These are phyloP conservation scores for Naganishia liquefaciens DNA, from an alignment of 1,284 basidiomycete species.

Conservation along the genomic window DNA sequence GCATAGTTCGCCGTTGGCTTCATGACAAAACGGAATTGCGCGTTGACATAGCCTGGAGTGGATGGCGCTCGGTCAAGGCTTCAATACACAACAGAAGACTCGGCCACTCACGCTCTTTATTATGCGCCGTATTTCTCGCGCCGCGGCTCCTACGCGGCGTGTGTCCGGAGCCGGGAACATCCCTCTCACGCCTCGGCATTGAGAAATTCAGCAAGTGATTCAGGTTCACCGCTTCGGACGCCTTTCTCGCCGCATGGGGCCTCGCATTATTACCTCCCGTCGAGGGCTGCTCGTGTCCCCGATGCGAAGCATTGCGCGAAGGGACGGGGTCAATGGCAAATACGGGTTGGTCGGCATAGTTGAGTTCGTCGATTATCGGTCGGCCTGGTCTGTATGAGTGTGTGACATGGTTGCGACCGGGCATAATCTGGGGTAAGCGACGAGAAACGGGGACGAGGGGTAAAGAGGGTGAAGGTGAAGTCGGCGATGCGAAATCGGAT, in stretches of 20 bases:
- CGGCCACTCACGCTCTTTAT: slow-evolving; percentile 76
- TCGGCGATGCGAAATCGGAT: neutral
- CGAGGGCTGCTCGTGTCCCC: neutral
- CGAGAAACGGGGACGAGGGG: neutral
- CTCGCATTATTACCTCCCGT: neutral
- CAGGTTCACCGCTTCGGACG: slow-evolving; percentile 28
- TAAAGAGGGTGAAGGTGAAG: neutral
- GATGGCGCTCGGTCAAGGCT: slow-evolving; percentile 2
- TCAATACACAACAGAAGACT: slow-evolving; percentile 5
- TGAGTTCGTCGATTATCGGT: slow-evolving; percentile 18
- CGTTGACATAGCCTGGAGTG: slow-evolving; percentile 78
- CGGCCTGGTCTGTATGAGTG: slow-evolving; percentile 17
- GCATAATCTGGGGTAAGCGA: slow-evolving; percentile 9
- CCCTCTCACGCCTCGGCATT: slow-evolving; percentile 23
- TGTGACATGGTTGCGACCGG: slow-evolving; percentile 15
- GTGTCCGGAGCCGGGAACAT: slow-evolving; percentile 22
- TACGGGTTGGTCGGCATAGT: slow-evolving; percentile 22
- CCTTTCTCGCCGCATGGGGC: slow-evolving; percentile 22
- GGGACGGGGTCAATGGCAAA: neutral
- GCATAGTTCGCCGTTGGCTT: slow-evolving; percentile 85
- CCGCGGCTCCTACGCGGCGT: slow-evolving; percentile 69
- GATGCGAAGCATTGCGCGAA: neutral
- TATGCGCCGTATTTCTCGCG: slow-evolving; percentile 64
- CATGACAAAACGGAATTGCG: slow-evolving; percentile 90
- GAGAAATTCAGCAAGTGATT: slow-evolving; percentile 33